A percentile compares a stretch with the other conserved stretches of the same genome.
phyloP scores from a whole-genome alignment of 2,329 filamentous ascomycete genomes.

The Colletotrichum navitas region DNA sequence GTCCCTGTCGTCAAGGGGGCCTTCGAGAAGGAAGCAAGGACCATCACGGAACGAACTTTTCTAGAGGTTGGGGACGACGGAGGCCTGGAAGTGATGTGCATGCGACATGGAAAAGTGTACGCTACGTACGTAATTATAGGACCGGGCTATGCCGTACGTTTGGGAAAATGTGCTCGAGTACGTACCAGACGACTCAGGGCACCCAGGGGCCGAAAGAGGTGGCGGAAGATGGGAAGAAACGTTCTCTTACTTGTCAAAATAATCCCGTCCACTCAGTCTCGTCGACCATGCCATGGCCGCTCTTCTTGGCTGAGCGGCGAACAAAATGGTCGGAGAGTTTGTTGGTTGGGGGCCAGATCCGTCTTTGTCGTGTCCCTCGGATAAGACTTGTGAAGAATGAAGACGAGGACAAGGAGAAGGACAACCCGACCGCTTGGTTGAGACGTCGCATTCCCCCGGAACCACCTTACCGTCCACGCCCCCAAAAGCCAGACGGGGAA shows the following conservation, averaged over 20 bases:
- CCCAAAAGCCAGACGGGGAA: conserved; percentile 10
- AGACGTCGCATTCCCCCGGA: conserved; percentile 16
- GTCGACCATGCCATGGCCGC: neutral
- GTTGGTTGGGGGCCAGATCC: neutral
- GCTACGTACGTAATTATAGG: neutral
- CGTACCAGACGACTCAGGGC: neutral
- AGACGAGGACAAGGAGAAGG: neutral
- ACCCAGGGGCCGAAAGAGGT: neutral
- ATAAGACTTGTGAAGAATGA: neutral
- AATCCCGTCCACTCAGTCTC: conserved; percentile 2
- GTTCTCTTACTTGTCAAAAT: conserved; percentile 35
- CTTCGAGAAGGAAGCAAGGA: conserved; percentile 9
- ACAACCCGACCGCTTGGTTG: conserved; percentile 7
- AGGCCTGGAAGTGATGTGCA: neutral
- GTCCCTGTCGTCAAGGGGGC: neutral
- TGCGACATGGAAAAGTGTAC: too few species aligned
- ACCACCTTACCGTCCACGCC: neutral
- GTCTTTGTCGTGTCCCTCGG: neutral
- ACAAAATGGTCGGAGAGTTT: neutral
- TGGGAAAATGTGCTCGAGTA: neutral
- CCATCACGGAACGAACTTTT: neutral
- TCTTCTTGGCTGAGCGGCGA: neutral
- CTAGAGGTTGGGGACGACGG: conserved; percentile 27
- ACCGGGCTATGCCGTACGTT: neutral
- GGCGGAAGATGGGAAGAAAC: conserved; percentile 31